Evolutionary conservation across 225 moss, liverwort and hornwort species (phyloP).

Genomic region (Bryoerythrophyllum caledonicum): DNA sequence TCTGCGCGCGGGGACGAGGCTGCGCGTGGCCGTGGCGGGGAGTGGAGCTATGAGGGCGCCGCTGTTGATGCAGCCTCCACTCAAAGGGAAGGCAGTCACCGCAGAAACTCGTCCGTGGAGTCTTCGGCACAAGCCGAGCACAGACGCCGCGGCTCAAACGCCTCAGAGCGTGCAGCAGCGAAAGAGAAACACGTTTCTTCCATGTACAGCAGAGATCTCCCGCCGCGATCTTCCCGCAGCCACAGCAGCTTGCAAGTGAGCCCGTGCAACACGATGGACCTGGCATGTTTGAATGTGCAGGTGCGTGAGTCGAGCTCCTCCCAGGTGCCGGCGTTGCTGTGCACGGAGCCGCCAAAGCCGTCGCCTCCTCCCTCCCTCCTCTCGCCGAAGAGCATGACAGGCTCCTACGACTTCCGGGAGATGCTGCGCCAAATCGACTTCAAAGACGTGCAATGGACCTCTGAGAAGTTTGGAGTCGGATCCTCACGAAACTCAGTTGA

Average conservation of each 20-base stretch:
- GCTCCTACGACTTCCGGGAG: slow-evolving; percentile 49
- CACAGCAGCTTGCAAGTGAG: slow-evolving; percentile 32
- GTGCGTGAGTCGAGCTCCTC: slow-evolving; percentile 27
- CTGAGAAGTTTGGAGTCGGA: slow-evolving; percentile 32
- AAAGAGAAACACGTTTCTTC: slow-evolving; percentile 19
- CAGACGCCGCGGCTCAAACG: slow-evolving; percentile 37
- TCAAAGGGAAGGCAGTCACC: slow-evolving; percentile 24
- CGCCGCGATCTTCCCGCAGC: slow-evolving; percentile 46
- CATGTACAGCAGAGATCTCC: slow-evolving; percentile 41
- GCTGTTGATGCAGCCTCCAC: too few species aligned
- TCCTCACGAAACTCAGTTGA: slow-evolving; percentile 44
- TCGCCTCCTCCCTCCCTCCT: slow-evolving; percentile 12
- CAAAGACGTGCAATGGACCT: slow-evolving; percentile 44
- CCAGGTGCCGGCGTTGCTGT: slow-evolving; percentile 21
- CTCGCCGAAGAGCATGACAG: slow-evolving; percentile 30
- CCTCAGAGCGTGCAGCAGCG: neutral
- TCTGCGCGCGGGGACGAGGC: neutral
- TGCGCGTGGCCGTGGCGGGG: neutral
- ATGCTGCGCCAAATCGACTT: slow-evolving; percentile 50
- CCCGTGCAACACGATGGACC: slow-evolving; percentile 42
- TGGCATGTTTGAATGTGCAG: slow-evolving; percentile 37
- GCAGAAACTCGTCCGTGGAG: slow-evolving; percentile 25
- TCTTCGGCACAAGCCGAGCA: slow-evolving; percentile 33
- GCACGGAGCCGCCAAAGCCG: slow-evolving; percentile 26
- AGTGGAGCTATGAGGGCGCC: slow-evolving; percentile 26